These are phyloP conservation scores for Leccinum obscurum DNA, from an alignment of 768 basidiomycete genomes.

Conservation along the genomic window DNA sequence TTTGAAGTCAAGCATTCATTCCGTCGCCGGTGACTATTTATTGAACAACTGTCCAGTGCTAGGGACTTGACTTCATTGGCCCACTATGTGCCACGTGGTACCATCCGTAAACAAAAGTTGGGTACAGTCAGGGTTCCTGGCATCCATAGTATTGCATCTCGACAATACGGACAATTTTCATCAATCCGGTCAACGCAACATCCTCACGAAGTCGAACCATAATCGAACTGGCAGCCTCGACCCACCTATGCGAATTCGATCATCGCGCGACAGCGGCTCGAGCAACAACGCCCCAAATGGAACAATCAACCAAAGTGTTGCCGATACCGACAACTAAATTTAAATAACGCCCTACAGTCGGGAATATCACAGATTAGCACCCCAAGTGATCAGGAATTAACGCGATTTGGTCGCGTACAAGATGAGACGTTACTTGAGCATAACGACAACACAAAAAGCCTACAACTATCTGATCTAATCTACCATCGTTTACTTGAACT, in stretches of 20 bases:
- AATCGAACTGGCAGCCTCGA: no score
- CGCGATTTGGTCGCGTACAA: not conserved
- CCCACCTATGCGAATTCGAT: not conserved
- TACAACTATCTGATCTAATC: conserved; percentile 27
- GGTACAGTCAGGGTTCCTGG: not conserved
- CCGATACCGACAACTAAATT: no score
- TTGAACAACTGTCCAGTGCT: not conserved
- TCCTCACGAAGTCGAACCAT: no score
- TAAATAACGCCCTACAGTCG: no score
- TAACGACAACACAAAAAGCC: conserved; percentile 15
- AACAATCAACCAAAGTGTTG: not conserved
- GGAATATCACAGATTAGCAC: no score
- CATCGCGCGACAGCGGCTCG: no score
- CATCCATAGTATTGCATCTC: no score
- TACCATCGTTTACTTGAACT: conserved; percentile 25
- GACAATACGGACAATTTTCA: no score
- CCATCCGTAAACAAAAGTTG: not conserved
- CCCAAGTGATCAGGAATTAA: not conserved
- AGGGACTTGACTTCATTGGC: not conserved
- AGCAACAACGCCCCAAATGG: not conserved
- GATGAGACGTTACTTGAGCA: conserved; percentile 6
- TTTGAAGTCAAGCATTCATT: not conserved
- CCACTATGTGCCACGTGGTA: not conserved
- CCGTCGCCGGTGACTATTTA: not conserved
- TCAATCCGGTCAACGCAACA: no score